A percentile compares a stretch with the other conserved stretches of the same genome.
Evolutionary conservation across 1,139 yeast genomes (phyloP).

Genomic region (Taphrina deformans): DNA sequence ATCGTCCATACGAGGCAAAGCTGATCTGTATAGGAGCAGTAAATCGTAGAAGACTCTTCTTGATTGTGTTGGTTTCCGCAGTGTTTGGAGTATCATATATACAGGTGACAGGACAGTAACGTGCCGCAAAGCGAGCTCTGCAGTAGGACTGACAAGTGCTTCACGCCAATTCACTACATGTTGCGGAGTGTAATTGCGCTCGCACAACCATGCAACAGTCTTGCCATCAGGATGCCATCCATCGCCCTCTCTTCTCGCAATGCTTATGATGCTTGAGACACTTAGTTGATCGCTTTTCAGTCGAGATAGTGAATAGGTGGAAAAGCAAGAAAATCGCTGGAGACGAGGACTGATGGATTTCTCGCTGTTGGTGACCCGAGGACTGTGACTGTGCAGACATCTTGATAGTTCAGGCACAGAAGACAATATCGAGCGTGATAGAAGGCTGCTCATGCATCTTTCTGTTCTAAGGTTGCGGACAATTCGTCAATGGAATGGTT

Average conservation of each 20-base stretch:
- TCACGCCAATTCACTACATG: slow-evolving; percentile 2
- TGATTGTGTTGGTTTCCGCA: slow-evolving; percentile 4
- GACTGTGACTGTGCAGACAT: too few relatives aligned
- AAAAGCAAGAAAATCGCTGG: not conserved
- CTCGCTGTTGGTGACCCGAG: not conserved
- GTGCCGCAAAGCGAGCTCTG: not conserved
- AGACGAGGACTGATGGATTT: not conserved
- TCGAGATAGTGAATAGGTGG: not conserved
- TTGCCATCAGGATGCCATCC: not conserved
- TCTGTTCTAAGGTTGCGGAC: not conserved
- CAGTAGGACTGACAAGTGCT: not conserved
- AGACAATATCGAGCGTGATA: not conserved
- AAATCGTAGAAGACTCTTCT: not conserved
- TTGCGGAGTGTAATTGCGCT: not conserved
- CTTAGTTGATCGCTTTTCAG: not conserved
- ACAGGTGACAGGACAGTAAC: not conserved
- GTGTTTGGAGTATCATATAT: slow-evolving; percentile 1
- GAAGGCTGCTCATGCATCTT: slow-evolving; percentile 3
- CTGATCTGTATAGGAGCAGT: not conserved
- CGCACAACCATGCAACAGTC: slow-evolving; percentile 7
- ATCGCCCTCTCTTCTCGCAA: not conserved
- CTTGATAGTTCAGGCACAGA: not conserved
- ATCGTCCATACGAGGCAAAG: not conserved
- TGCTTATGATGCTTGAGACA: not conserved
- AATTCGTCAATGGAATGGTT: too few relatives aligned